Evolutionary conservation across 139 green algal species (phyloP).

Genomic region (Picochlorum sp.): DNA sequence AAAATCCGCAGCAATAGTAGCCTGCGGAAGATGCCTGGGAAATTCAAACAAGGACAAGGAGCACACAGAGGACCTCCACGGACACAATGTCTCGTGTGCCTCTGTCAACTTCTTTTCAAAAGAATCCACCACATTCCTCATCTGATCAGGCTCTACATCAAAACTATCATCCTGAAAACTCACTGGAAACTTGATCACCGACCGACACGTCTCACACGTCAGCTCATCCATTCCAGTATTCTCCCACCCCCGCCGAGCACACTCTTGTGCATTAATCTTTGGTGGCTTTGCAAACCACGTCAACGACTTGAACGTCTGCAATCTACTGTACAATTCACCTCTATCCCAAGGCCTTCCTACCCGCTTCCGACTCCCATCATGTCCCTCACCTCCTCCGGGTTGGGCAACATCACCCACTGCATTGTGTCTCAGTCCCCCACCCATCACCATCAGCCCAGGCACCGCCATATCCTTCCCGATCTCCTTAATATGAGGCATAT

Average conservation of each 20-base stretch:
- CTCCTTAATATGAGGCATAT: constrained; percentile 23
- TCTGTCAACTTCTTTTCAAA: constrained; percentile 25
- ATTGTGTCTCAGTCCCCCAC: not conserved
- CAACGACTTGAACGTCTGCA: constrained; percentile 53
- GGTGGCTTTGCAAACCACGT: constrained; percentile 70
- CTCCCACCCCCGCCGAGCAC: constrained; percentile 51
- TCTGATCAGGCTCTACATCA: constrained; percentile 12
- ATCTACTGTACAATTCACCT: constrained; percentile 44
- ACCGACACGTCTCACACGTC: constrained; percentile 51
- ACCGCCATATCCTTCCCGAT: too few relatives aligned
- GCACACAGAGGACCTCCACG: constrained; percentile 41
- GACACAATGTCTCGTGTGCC: constrained; percentile 41
- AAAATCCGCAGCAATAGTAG: constrained; percentile 19
- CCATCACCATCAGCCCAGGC: not conserved
- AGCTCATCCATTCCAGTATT: constrained; percentile 51
- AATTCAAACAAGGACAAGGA: constrained; percentile 42
- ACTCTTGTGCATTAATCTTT: constrained; percentile 42
- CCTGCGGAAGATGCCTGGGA: constrained; percentile 18
- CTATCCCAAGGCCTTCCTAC: constrained; percentile 48
- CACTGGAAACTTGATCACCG: constrained; percentile 43
- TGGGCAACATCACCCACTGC: constrained; percentile 6
- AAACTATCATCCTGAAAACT: constrained; percentile 22
- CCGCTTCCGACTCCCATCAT: too few relatives aligned
- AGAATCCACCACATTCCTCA: constrained; percentile 1
- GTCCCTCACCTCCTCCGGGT: constrained; percentile 2